A percentile compares a stretch with the other conserved stretches of the same genome.
These are phyloP conservation scores for Penicillium sp. DNA, from an alignment of 2,329 filamentous ascomycete genomes.

Conservation along the genomic window DNA sequence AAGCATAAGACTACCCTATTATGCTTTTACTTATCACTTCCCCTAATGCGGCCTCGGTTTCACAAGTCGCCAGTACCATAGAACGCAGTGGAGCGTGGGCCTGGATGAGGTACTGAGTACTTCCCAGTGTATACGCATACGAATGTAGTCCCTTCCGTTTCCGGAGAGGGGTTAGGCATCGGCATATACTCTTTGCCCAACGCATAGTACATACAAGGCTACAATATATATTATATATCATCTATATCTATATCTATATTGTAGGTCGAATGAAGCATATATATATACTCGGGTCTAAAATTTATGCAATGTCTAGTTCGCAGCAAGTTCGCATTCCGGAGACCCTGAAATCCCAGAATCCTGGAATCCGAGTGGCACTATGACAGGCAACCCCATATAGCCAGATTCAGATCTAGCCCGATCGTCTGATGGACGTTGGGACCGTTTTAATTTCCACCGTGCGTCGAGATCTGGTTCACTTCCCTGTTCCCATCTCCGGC, in stretches of 20 bases:
- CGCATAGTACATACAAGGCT: not conserved
- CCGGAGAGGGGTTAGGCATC: constrained; percentile 15
- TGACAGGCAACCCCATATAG: constrained; percentile 1
- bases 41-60: constrained; percentile 1
- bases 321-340: constrained; percentile 9
- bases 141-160: constrained; percentile 7
- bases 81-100: not conserved
- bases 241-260: too few species aligned
- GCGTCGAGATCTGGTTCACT: constrained; percentile 21
- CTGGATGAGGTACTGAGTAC: constrained; percentile 4
- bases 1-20: not conserved
- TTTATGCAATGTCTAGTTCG: not conserved
- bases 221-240: not conserved
- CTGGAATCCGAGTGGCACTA: not conserved
- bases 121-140: not conserved
- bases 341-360: not conserved
- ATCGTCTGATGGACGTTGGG: not conserved
- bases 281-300: not conserved
- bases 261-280: not conserved
- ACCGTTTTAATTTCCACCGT: constrained; percentile 23
- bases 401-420: not conserved
- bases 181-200: not conserved
- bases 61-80: constrained; percentile 4
- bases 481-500: constrained; percentile 19
- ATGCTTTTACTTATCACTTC: not conserved